Percentiles rank a stretch among this genome's conserved stretches.
phyloP scores from a whole-genome alignment of 192 early-diverging fungal species.

The Neocallimastix lanati region DNA sequence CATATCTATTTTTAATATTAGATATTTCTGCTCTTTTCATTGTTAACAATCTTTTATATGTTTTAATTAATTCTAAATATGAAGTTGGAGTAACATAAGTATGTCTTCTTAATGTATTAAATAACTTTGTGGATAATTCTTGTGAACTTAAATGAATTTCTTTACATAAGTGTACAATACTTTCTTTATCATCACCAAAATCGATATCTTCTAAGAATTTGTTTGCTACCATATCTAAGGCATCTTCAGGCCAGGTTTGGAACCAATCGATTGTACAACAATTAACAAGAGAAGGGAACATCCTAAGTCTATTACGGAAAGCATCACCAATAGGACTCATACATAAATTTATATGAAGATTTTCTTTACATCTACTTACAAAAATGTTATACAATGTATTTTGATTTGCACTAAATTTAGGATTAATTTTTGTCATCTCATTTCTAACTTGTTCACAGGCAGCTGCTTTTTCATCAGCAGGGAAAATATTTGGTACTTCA shows the following conservation, averaged over 20 bases:
- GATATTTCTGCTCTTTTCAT: slow-evolving; percentile 23
- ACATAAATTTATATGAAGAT: slow-evolving; percentile 38
- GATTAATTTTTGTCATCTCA: slow-evolving; percentile 18
- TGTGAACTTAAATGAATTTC: slow-evolving; percentile 30
- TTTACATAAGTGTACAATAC: slow-evolving; percentile 23
- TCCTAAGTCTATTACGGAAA: slow-evolving; percentile 28
- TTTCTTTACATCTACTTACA: slow-evolving; percentile 28
- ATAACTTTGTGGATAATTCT: slow-evolving; percentile 28
- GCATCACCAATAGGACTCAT: slow-evolving; percentile 48
- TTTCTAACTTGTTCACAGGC: slow-evolving; percentile 29
- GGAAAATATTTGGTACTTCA: slow-evolving; percentile 41
- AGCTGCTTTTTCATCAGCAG: slow-evolving; percentile 36
- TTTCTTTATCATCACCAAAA: not conserved
- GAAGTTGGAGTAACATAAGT: slow-evolving; percentile 43
- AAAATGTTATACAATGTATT: slow-evolving; percentile 31
- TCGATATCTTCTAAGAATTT: slow-evolving; percentile 33
- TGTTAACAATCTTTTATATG: slow-evolving; percentile 25
- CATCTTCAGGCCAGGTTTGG: slow-evolving; percentile 46
- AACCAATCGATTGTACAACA: slow-evolving; percentile 52
- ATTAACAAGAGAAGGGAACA: slow-evolving; percentile 39
- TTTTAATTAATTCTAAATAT: slow-evolving; percentile 30
- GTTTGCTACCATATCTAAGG: slow-evolving; percentile 32
- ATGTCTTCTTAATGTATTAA: slow-evolving; percentile 21
- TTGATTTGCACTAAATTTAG: slow-evolving; percentile 22
- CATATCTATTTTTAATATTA: slow-evolving; percentile 23